A percentile compares a stretch with the other conserved stretches of the same genome.
Evolutionary conservation across 2,329 filamentous ascomycete species (phyloP).

Genomic region (Colletotrichum incanum): DNA sequence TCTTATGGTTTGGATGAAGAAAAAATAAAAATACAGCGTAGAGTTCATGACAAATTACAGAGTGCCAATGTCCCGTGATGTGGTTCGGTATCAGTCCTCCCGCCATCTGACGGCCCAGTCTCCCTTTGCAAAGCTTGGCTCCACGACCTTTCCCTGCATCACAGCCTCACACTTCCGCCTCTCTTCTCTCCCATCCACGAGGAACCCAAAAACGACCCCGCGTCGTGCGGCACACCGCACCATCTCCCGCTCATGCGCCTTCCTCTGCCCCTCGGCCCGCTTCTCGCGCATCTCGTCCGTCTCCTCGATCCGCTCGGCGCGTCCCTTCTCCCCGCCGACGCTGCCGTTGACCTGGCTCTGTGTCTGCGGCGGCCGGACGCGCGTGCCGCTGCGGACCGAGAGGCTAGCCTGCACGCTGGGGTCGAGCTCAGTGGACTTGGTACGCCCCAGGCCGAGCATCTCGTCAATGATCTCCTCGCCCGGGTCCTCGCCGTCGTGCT

Average conservation of each 20-base stretch:
- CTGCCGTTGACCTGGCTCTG: conserved; percentile 69
- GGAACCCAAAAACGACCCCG: conserved; percentile 70
- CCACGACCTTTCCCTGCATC: conserved; percentile 71
- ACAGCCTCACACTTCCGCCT: conserved; percentile 70
- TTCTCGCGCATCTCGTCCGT: conserved; percentile 66
- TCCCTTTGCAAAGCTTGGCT: conserved; percentile 74
- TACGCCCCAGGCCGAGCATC: conserved; percentile 31
- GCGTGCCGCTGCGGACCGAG: conserved; percentile 55
- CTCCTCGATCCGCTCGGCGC: conserved; percentile 67
- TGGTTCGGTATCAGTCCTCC: conserved; percentile 50
- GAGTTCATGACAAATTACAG: not conserved
- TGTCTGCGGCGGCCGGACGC: conserved; percentile 54
- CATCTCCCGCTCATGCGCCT: conserved; percentile 67
- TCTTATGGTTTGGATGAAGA: not conserved
- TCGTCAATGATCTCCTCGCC: conserved; percentile 36
- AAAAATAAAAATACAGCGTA: conserved; percentile 15
- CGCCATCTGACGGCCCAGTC: conserved; percentile 73
- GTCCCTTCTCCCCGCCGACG: conserved; percentile 69
- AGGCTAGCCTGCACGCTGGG: conserved; percentile 56
- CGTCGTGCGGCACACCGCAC: conserved; percentile 75
- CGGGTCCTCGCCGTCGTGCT: conserved; percentile 40
- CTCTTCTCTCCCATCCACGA: conserved; percentile 44
- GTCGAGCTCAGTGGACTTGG: conserved; percentile 57
- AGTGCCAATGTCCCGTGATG: not conserved
- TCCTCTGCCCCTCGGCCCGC: conserved; percentile 63